Evolutionary conservation across 1,284 basidiomycete genomes (phyloP).

Genomic region (Pseudozyma sp.): DNA sequence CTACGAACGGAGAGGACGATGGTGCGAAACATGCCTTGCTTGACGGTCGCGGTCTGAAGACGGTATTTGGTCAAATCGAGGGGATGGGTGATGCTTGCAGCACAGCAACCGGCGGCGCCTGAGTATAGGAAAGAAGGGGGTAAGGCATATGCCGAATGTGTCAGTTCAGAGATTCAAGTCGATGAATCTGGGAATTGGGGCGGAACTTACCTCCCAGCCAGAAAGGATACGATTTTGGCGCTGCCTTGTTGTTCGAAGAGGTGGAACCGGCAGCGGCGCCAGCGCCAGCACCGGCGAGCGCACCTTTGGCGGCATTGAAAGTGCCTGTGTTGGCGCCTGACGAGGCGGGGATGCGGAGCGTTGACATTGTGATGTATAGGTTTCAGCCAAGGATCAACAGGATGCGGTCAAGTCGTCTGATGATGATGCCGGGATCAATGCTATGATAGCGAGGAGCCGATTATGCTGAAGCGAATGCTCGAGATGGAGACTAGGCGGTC

Average conservation of each 20-base stretch:
- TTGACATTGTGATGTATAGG: slow-evolving; percentile 15
- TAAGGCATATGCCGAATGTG: neutral
- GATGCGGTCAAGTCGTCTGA: neutral
- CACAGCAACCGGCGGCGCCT: slow-evolving; percentile 52
- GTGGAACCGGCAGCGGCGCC: slow-evolving; percentile 31
- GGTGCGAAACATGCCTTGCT: slow-evolving; percentile 56
- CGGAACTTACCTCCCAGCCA: slow-evolving; percentile 62
- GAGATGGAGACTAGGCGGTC: neutral
- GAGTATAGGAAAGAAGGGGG: neutral
- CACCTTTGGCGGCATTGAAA: slow-evolving; percentile 47
- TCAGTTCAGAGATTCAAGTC: neutral
- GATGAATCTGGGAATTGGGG: neutral
- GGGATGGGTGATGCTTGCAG: slow-evolving; percentile 66
- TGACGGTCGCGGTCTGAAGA: slow-evolving; percentile 66
- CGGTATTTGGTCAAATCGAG: slow-evolving; percentile 69
- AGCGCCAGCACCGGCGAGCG: slow-evolving; percentile 39
- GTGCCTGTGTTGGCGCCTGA: slow-evolving; percentile 38
- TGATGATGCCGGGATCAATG: neutral
- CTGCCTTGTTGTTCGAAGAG: slow-evolving; percentile 22
- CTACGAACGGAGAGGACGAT: slow-evolving; percentile 35
- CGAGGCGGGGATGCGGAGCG: slow-evolving; percentile 28
- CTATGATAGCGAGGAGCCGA: too few species aligned
- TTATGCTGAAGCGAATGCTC: neutral
- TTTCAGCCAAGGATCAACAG: neutral
- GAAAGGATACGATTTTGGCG: slow-evolving; percentile 60